phyloP scores from a whole-genome alignment of 805 yeast species.

The Yarrowia phangngaensis region DNA sequence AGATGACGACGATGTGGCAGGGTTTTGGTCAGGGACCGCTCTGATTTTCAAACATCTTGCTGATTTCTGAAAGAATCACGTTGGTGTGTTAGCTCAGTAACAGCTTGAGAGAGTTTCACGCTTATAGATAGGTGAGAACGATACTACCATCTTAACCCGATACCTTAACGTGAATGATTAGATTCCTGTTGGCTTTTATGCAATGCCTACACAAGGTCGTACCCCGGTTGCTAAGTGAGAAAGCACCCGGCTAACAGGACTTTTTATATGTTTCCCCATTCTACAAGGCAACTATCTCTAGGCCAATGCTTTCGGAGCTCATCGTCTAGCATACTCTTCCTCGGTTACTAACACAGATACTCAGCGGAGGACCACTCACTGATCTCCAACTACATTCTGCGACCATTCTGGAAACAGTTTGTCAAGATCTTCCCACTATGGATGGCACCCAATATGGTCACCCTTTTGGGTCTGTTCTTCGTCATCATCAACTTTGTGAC shows the following conservation, averaged over 20 bases:
- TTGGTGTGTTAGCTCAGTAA: no score
- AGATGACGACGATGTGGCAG: no score
- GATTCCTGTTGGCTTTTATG: no score
- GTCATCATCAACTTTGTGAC: slow-evolving; percentile 59
- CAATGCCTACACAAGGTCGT: no score
- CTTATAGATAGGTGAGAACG: no score
- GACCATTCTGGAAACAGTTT: slow-evolving; percentile 76
- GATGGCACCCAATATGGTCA: slow-evolving; percentile 59
- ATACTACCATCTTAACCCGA: no score
- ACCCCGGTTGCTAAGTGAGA: no score
- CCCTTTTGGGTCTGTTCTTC: slow-evolving; percentile 73
- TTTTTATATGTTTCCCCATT: background rate
- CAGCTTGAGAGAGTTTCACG: no score
- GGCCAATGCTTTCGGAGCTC: background rate
- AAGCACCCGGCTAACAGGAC: background rate
- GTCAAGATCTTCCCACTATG: slow-evolving; percentile 71
- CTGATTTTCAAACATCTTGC: no score
- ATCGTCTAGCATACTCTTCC: background rate
- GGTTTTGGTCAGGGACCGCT: no score
- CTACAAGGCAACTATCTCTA: background rate
- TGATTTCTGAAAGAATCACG: no score
- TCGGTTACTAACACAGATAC: slow-evolving; percentile 33
- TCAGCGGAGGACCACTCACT: slow-evolving; percentile 74
- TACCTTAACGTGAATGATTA: no score
- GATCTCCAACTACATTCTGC: slow-evolving; percentile 67